phyloP scores from a whole-genome alignment of 192 early-diverging fungal species.

The Coemansia sp. region DNA sequence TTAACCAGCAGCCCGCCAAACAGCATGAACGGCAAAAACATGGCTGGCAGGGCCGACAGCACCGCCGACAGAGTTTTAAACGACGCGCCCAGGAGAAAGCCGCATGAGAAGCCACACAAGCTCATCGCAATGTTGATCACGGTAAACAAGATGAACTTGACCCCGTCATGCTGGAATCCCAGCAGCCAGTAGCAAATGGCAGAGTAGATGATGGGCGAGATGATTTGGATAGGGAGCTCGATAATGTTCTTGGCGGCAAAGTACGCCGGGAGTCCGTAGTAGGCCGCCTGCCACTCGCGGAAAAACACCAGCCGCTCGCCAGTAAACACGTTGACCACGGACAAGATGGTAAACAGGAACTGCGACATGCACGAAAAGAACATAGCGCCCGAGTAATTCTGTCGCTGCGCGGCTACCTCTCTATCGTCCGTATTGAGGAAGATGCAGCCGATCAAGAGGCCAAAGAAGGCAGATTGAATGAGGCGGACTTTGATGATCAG shows the following conservation, averaged over 20 bases:
- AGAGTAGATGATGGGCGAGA: slow-evolving; percentile 52
- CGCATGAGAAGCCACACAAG: slow-evolving; percentile 59
- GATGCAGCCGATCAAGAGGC: slow-evolving; percentile 59
- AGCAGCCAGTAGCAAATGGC: slow-evolving; percentile 61
- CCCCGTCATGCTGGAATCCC: slow-evolving; percentile 49
- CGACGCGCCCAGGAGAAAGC: slow-evolving; percentile 56
- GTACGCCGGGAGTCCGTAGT: slow-evolving; percentile 61
- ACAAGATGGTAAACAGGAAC: slow-evolving; percentile 51
- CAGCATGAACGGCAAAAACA: slow-evolving; percentile 61
- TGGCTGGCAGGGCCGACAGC: slow-evolving; percentile 48
- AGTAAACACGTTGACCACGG: slow-evolving; percentile 58
- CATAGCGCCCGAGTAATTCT: slow-evolving; percentile 60
- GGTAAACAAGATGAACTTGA: slow-evolving; percentile 50
- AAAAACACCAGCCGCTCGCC: slow-evolving; percentile 59
- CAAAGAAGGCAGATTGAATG: slow-evolving; percentile 51
- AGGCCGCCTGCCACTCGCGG: slow-evolving; percentile 61
- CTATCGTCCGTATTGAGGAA: slow-evolving; percentile 56
- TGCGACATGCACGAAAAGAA: slow-evolving; percentile 58
- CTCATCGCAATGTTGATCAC: slow-evolving; percentile 32
- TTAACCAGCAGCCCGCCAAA: slow-evolving; percentile 67
- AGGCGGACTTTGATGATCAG: slow-evolving; percentile 55
- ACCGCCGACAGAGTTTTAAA: slow-evolving; percentile 55
- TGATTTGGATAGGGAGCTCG: slow-evolving; percentile 59
- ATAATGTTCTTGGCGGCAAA: slow-evolving; percentile 61
- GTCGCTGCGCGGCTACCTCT: slow-evolving; percentile 30